Conservation (phyloP, 2,329 filamentous ascomycete genomes). For the Pseudogymnoascus sp. region DNA sequence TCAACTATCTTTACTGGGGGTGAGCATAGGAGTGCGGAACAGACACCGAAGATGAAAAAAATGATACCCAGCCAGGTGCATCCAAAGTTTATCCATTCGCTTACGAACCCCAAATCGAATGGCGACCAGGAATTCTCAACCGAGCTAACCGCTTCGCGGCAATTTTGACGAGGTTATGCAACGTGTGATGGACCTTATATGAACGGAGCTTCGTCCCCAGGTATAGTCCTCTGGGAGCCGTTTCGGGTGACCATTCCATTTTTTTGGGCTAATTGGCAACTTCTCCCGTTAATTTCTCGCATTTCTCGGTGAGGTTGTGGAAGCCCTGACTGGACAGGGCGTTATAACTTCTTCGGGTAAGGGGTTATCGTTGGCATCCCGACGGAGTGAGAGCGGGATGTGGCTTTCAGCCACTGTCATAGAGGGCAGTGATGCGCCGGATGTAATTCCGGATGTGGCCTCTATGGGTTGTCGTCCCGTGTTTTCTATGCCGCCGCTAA, state of each 20-base stretch:
- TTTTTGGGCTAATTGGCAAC: not conserved
- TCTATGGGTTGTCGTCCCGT: not conserved
- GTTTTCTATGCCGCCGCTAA: not conserved
- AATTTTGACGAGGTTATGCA: slow-evolving; percentile 10
- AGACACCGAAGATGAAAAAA: slow-evolving; percentile 1
- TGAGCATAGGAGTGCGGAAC: not conserved
- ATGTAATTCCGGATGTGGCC: not conserved
- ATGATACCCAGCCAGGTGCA: not conserved
- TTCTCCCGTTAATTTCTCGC: not conserved
- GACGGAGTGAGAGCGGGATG: not conserved
- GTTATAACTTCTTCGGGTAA: not conserved
- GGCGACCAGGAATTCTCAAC: not conserved
- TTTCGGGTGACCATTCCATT: not conserved
- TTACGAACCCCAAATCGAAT: slow-evolving; percentile 1
- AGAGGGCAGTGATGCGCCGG: not conserved
- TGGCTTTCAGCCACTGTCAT: not conserved
- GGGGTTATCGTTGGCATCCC: not conserved
- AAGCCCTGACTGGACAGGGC: not conserved
- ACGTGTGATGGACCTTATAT: slow-evolving; percentile 10
- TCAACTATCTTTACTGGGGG: not conserved
- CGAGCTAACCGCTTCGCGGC: slow-evolving; percentile 8
- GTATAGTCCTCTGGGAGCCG: not conserved
- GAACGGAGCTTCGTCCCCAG: slow-evolving; percentile 4
- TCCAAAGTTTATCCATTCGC: slow-evolving; percentile 3
- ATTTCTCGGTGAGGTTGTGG: not conserved